Conservation (phyloP, 2,329 filamentous ascomycete species). For the Mycocentrospora acerina region DNA sequence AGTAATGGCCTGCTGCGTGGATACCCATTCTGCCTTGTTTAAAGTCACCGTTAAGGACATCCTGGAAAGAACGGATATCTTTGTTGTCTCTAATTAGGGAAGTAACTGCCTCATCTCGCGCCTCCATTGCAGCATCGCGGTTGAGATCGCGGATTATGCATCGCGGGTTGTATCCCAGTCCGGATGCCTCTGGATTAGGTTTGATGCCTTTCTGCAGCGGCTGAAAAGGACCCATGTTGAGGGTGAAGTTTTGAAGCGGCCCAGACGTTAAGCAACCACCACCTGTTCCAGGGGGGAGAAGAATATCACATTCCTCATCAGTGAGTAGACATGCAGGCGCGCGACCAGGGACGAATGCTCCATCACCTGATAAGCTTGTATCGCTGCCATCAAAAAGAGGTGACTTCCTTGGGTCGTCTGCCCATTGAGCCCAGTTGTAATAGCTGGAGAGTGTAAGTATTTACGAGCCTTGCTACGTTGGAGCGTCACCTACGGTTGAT, state of each 20-base stretch:
- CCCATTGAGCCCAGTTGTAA: slow-evolving; percentile 55
- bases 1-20: slow-evolving; percentile 50
- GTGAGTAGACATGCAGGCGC: not conserved
- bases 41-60: slow-evolving; percentile 39
- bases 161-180: slow-evolving; percentile 36
- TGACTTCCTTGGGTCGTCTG: slow-evolving; percentile 48
- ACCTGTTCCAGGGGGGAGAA: slow-evolving; percentile 39
- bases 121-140: slow-evolving; percentile 19
- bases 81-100: slow-evolving; percentile 20
- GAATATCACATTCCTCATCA: slow-evolving; percentile 32
- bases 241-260: slow-evolving; percentile 19
- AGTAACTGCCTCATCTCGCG: slow-evolving; percentile 23
- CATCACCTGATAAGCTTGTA: slow-evolving; percentile 51
- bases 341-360: slow-evolving; percentile 34
- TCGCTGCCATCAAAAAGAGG: slow-evolving; percentile 59
- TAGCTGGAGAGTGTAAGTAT: too few species aligned
- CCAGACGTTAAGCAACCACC: too few species aligned
- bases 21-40: slow-evolving; percentile 39
- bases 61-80: slow-evolving; percentile 41
- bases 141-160: slow-evolving; percentile 43
- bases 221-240: slow-evolving; percentile 52
- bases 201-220: slow-evolving; percentile 29
- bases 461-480: too few species aligned
- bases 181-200: slow-evolving; percentile 28
- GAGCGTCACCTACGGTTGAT: too few species aligned